These are phyloP conservation scores for Plasmodiophora brassicae DNA, from an alignment of 208 protist species.

Conservation along the genomic window DNA sequence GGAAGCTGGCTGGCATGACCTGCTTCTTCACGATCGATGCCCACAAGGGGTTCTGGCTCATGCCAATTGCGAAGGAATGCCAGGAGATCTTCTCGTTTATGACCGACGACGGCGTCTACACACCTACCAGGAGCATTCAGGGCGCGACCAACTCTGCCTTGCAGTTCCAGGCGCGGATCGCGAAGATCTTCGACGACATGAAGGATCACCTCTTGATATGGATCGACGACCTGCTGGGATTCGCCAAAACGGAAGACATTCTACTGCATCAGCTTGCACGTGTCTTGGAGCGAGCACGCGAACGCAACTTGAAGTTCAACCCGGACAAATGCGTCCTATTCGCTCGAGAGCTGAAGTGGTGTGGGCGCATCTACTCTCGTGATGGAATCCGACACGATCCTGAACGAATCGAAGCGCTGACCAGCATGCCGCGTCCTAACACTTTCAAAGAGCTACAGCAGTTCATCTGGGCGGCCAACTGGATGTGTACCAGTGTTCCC, in stretches of 20 bases:
- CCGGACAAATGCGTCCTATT: neutral
- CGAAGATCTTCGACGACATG: neutral
- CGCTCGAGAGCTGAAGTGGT: neutral
- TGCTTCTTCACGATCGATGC: neutral
- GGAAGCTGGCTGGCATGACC: neutral
- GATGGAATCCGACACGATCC: neutral
- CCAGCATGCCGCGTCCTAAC: neutral
- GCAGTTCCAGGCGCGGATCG: conserved; percentile 14
- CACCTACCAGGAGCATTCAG: neutral
- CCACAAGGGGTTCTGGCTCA: neutral
- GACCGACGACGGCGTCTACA: conserved; percentile 21
- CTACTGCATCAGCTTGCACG: neutral
- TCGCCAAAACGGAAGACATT: neutral
- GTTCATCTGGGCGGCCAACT: neutral
- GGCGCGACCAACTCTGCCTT: neutral
- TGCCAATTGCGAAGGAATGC: neutral
- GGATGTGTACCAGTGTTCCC: neutral
- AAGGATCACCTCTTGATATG: neutral
- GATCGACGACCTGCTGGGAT: neutral
- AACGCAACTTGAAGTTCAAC: neutral
- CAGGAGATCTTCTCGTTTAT: conserved; percentile 1
- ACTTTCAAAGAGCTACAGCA: neutral
- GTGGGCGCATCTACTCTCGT: neutral
- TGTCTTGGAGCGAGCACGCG: neutral
- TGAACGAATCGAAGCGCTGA: neutral